A percentile compares a stretch with the other conserved stretches of the same genome.
These are phyloP conservation scores for Mucor ambiguus DNA, from an alignment of 371 early-diverging fungal genomes.

Conservation along the genomic window DNA sequence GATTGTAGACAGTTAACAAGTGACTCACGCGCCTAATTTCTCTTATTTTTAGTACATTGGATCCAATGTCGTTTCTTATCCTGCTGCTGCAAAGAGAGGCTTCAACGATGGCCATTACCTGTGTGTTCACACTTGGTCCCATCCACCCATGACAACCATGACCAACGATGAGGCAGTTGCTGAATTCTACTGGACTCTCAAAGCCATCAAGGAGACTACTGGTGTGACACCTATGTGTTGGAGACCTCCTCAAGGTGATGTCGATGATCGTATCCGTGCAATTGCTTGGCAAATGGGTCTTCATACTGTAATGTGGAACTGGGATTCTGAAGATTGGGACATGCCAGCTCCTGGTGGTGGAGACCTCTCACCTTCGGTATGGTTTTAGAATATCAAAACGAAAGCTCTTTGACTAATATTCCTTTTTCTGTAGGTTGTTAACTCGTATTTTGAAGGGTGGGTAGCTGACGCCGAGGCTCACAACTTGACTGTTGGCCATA, in stretches of 20 bases:
- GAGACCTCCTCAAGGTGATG: constrained; percentile 57
- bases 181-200: constrained; percentile 53
- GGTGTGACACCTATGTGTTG: constrained; percentile 55
- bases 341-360: constrained; percentile 32
- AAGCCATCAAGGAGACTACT: constrained; percentile 52
- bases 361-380: constrained; percentile 5
- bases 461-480: constrained; percentile 31
- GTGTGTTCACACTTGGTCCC: constrained; percentile 59
- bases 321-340: constrained; percentile 32
- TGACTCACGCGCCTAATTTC: too few relatives aligned
- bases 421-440: background rate
- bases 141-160: constrained; percentile 53
- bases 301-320: constrained; percentile 43
- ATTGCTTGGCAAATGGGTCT: constrained; percentile 52
- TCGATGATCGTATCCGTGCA: constrained; percentile 53
- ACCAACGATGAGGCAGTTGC: constrained; percentile 55
- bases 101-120: constrained; percentile 45
- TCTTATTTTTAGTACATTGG: constrained; percentile 48
- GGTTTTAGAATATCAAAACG: too few relatives aligned
- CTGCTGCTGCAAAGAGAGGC: constrained; percentile 46
- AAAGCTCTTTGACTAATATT: background rate
- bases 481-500: constrained; percentile 41
- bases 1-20: background rate
- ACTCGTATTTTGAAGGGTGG: constrained; percentile 43
- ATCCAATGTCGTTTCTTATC: constrained; percentile 39